These are phyloP conservation scores for Pythium aphanidermatum DNA, from an alignment of 352 stramenopile species.

Conservation along the genomic window DNA sequence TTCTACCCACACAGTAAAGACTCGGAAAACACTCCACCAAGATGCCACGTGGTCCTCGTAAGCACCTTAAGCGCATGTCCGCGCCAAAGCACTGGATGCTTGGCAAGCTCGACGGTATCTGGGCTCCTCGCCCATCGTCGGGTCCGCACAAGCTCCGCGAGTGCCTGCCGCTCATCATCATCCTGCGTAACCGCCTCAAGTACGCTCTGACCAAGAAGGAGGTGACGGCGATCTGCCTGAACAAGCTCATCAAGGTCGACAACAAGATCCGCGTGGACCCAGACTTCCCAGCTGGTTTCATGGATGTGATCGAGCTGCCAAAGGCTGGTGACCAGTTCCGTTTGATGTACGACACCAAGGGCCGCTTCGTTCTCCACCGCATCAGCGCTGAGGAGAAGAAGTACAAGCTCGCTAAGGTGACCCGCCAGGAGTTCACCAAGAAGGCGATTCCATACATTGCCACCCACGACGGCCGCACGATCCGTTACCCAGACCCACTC, in stretches of 20 bases:
- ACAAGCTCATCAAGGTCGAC: constrained; percentile 98
- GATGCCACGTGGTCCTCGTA: constrained; percentile 83
- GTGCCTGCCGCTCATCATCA: constrained; percentile 97
- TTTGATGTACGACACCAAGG: constrained; percentile 98
- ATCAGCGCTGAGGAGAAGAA: constrained; percentile 95
- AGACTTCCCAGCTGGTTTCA: constrained; percentile 98
- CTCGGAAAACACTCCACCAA: constrained; percentile 1
- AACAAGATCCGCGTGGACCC: constrained; percentile 96
- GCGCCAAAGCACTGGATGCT: constrained; percentile 89
- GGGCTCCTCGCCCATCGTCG: constrained; percentile 90
- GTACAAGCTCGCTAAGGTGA: constrained; percentile 99
- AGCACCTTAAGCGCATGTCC: constrained; percentile 85
- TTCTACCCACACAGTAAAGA: constrained; percentile 8
- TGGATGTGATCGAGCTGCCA: constrained; percentile 98
- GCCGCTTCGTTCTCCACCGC: constrained; percentile 97
- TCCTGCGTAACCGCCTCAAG: constrained; percentile 99
- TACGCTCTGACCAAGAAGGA: constrained; percentile 99
- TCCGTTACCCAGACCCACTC: constrained; percentile 98
- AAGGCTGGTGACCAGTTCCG: constrained; percentile 97
- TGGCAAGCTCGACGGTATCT: constrained; percentile 89
- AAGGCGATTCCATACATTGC: constrained; percentile 98
- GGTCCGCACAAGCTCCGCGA: constrained; percentile 98
- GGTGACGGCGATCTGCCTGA: constrained; percentile 99
- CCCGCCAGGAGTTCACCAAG: constrained; percentile 91
- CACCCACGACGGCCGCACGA: constrained; percentile 98